Base-by-base conservation (phyloP, 768 basidiomycete genomes). In the Mycena kentingensis region DNA sequence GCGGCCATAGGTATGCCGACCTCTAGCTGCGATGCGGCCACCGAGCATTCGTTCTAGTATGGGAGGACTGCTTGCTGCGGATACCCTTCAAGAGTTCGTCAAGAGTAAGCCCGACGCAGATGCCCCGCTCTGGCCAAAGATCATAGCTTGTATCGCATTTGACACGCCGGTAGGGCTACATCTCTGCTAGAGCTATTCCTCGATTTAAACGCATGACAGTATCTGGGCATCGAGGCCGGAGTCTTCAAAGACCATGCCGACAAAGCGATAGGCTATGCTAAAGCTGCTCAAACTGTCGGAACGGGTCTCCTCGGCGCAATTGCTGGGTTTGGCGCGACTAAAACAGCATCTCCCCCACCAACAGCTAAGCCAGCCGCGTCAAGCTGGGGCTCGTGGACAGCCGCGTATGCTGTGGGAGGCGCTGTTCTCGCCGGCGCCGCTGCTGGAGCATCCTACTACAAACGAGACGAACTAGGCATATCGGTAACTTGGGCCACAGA, bases 21-120 rank as follows among this genome's bases (percentile, higher is more conserved):
- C 8, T 25, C 41, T 24, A 42, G 12, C 19, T 42, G 18, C 37
- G 15, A 11, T 13, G 27, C 45, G n/a, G 32, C 24, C 28, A 3
- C 26, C 43, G n/a, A 51, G 29, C 32, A 38, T 19, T 56, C 27
- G 27, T 18, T 22, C 26, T 43, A 95, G 94, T 65, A 97, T 97
- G 94, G 94, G 94, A 19, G 94, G 94, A 2, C 72, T 97, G 19
- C 77, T 98, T 2, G 87, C 87, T 24, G 91, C 94, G 2, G 95
- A 98, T 62, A 82, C 89, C 4, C 70, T 93, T 26, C 68, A 87
- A 24, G 88, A 85, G 63, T 88, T 97, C 52, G 72, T 82, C 29
- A 76, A 80, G 15, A 76, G 85, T 26, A 77, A 88, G 19, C 83
- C 88, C 5, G 85, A 90, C 58, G 71, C 72, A 44, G 65, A 69